Base-by-base conservation (phyloP, 225 moss, liverwort and hornwort genomes). In the Pseudoscleropodium purum region DNA sequence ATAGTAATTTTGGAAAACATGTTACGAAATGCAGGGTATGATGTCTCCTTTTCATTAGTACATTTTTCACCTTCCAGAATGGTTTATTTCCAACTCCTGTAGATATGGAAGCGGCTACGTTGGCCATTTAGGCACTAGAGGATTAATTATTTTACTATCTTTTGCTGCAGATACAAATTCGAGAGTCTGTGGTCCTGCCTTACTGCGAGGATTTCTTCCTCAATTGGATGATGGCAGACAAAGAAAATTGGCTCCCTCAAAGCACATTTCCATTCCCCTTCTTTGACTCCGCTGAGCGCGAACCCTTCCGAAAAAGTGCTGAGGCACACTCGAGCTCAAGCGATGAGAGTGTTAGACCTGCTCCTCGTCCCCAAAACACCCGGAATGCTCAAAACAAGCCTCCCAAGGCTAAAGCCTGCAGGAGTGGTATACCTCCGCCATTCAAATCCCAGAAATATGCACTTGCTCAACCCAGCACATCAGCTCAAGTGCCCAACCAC, bases 191-290 rank as follows among this genome's bases (percentile, higher is more conserved):
- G 94, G 98, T 98, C 43, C 91, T 94, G 88, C 98, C 98, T 33
- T 95, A 94, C 43, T 94, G 92, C 81, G 97, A 97, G 91, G 97
- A 97, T 89, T 65, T 96, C 63, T 89, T 95, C 36, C 91, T 94
- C 69, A 90, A 66, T 18, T 98, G 98, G 98, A 98, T 98, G 98
- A 65, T 97, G 88, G 95, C 95, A 30, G 97, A 97, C 81, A 92
- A 92, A 78, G 88, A 87, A 27, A 94, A 98, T 82, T 98, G 98
- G 98, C 89, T 96, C 16, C 94, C 97, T 73, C 89, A 90, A 72
- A 95, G 93, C 75, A 86, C 69, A 37, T 90, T 97, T 66, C 98
- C 98, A 15, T 91, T 96, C 66, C 88, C 95, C 69, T 98, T 97
- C 87, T 93, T 93, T 68, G 89, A 93, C 59, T 94, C 94, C 75